Conservation (phyloP, 257 asterid species). For the Salvia miltiorrhiza region DNA sequence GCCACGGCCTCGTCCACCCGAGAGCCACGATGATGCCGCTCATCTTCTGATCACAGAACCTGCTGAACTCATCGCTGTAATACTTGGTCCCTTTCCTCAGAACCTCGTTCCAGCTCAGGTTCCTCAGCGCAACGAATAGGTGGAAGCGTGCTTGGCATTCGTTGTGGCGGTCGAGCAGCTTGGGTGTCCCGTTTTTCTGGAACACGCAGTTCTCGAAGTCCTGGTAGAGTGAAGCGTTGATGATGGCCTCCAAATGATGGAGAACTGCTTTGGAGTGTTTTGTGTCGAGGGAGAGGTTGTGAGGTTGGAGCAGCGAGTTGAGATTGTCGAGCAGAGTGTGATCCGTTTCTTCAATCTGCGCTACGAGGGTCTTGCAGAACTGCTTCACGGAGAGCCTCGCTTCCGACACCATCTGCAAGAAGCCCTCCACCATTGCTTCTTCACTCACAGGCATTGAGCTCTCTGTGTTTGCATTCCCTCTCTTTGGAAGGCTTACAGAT, state of each 20-base stretch:
- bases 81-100: constrained; percentile 80
- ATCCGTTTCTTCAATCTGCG: constrained; percentile 54
- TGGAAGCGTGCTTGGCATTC: constrained; percentile 63
- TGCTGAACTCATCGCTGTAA: constrained; percentile 87
- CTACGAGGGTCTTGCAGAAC: constrained; percentile 67
- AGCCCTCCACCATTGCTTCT: constrained; percentile 79
- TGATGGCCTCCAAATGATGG: constrained; percentile 77
- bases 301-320: constrained; percentile 58
- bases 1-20: constrained; percentile 88
- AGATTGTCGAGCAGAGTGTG: constrained; percentile 42
- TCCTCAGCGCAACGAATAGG: constrained; percentile 67
- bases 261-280: constrained; percentile 54
- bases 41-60: constrained; percentile 92
- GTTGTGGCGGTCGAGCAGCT: constrained; percentile 60
- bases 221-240: constrained; percentile 74
- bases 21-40: constrained; percentile 51
- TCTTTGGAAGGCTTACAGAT: neutral
- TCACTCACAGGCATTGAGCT: constrained; percentile 54
- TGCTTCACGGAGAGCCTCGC: constrained; percentile 80
- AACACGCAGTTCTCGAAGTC: constrained; percentile 82
- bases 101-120: constrained; percentile 88
- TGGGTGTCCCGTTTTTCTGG: constrained; percentile 67
- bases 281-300: constrained; percentile 53
- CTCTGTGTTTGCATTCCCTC: constrained; percentile 16
- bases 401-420: constrained; percentile 80